Evolutionary conservation across 495 filamentous ascomycete species (phyloP), one percentile per base, ranked within the genome.

Genomic region (Penicillium steckii): DNA sequence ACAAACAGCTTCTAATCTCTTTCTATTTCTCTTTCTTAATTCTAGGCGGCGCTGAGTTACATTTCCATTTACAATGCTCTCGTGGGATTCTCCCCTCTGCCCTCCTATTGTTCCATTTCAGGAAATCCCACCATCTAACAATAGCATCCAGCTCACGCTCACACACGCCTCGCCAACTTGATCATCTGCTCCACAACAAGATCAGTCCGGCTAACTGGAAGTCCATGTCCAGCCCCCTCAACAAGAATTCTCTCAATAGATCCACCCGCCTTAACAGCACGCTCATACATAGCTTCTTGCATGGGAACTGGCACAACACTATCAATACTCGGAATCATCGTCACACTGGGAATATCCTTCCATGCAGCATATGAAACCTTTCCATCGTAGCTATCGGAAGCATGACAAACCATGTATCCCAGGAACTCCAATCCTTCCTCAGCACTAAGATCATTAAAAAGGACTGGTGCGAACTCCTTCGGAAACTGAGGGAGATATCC

Each of bases 221-320:
- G 18, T 1, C 18, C 38, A 41, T 41, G 38, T 3, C 18, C 38
- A 23, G 38, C 38, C 17, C 38, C 38, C 9, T 41, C 38, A 23
- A 41, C 8, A 0, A 21, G 10, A 23, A 41, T 19, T 5, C 38
- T 41, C 21, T 41, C 19, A 41, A 41, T n/a, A 0, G 9, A 4
- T 19, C 18, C 17, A 41, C 19, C 21, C 3, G 38, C 38, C 18
- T 23, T 41, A 8, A 23, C 38, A 21, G 38, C 18, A 3, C 38
- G 38, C 17, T 41, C 42, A 44, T 22, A 25, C 42, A 44, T 44
- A 17, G 5, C n/a, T 24, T 44, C 42, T 24, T 44, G 42, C 42
- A 44, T 27, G 2, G 7, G 12, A 9, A 13, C 12, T 13, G 42
- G 42, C 10, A 44, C 42, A 44, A 44, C 15, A 18, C 26, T 19